Base-by-base conservation (phyloP, 495 filamentous ascomycete genomes). In the Penicillium antarcticum region DNA sequence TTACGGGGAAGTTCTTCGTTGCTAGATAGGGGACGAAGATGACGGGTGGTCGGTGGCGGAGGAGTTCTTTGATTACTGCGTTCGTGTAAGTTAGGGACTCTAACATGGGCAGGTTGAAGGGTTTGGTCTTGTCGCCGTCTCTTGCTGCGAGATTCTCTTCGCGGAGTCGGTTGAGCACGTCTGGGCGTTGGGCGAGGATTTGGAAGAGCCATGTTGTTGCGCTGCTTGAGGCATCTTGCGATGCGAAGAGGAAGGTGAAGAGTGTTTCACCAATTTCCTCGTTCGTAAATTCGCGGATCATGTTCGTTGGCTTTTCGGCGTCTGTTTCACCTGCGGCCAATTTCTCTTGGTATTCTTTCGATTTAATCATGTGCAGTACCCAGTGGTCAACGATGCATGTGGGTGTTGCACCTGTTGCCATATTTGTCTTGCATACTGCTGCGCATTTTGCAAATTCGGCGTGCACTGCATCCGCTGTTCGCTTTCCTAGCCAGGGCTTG, bases 161-260 rank as follows among this genome's bases (percentile, higher is more conserved):
- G 18, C 92, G 87, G 8, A 97, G 74, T 51, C 82, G 82, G 52
- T 87, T 85, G 31, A 96, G 78, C 17, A 92, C 77, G 51, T 97
- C 92, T 2, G 92, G 92, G 52, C 90, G 82, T 61, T 97, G 88
- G 19, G 92, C 92, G 65, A 91, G 79, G 55, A 87, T 80, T 65
- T 97, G 92, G 78, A 95, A 94, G 19, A 96, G 72, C 88, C 92
- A 96, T 33, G 90, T 96, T 45, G 82, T 81, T 31, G 92, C 91
- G 59, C 88, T 92, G 70, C 85, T 90, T 19, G 92, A 92, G 31
- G 92, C 92, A 62, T 97, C 92, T 71, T 97, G 92, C 24, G 88
- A 92, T 34, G 92, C 92, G 69, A 97, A 97, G 35, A 97, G 81
- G 77, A 97, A 96, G 33, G 92, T 95, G 74, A 96, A 94, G 41